Evolutionary conservation across 768 basidiomycete genomes (phyloP).

Genomic region (Pisolithus tinctorius): DNA sequence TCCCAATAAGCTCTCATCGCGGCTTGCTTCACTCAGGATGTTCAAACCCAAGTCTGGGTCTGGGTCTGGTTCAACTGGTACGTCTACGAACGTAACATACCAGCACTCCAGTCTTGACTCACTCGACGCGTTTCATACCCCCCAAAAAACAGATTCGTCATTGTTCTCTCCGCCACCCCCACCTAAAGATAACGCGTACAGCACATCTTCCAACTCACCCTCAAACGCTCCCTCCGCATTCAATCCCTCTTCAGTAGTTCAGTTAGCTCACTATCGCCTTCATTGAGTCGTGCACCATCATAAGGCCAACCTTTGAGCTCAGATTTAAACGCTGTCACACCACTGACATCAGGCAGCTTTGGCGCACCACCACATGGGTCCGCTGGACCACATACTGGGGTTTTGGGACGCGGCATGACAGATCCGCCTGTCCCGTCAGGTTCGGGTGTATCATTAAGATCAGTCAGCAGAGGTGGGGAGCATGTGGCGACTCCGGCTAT

Average conservation of each 20-base stretch:
- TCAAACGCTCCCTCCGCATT: conserved; percentile 4
- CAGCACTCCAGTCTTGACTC: background rate
- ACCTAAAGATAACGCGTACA: conserved; percentile 55
- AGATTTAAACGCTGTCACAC: conserved; percentile 16
- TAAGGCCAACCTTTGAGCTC: conserved; percentile 4
- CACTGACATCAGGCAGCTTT: conserved; percentile 11
- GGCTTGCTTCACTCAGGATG: conserved; percentile 36
- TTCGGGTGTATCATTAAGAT: conserved; percentile 13
- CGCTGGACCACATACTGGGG: background rate
- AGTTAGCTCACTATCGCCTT: conserved; percentile 40
- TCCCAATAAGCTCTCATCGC: conserved; percentile 23
- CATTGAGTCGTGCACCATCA: conserved; percentile 11
- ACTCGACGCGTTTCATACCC: background rate
- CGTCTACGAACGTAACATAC: background rate
- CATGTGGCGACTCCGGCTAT: conserved; percentile 10
- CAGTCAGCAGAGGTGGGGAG: conserved; percentile 7
- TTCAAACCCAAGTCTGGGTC: conserved; percentile 32
- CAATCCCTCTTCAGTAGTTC: conserved; percentile 35
- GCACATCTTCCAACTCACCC: conserved; percentile 12
- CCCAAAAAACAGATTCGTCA: conserved; percentile 7
- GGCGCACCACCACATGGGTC: background rate
- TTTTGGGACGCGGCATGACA: conserved; percentile 4
- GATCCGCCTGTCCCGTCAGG: conserved; percentile 14
- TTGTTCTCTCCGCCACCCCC: conserved; percentile 51
- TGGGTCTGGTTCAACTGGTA: conserved; percentile 2